These are phyloP conservation scores for Aspergillus viridinutans DNA, from an alignment of 2,329 filamentous ascomycete species.

Conservation along the genomic window DNA sequence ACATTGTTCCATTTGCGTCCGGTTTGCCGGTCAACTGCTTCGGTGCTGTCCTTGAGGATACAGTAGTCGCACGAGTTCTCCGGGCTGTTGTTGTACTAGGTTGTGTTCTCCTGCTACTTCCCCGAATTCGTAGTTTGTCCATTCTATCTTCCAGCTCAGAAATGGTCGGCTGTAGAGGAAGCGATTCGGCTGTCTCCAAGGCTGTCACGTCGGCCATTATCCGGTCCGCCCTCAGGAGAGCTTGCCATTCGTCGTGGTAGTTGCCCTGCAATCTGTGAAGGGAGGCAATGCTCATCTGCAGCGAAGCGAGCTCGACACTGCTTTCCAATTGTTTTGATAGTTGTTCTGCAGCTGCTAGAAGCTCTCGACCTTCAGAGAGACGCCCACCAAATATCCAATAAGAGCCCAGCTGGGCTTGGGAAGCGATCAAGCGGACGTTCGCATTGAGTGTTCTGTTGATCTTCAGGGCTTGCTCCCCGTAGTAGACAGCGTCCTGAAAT, in stretches of 20 bases:
- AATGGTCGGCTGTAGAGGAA: constrained; percentile 25
- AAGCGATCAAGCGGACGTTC: constrained; percentile 49
- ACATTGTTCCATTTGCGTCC: constrained; percentile 27
- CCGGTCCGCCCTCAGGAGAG: constrained; percentile 47
- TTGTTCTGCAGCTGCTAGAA: constrained; percentile 55
- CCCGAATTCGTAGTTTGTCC: constrained; percentile 37
- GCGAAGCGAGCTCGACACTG: constrained; percentile 51
- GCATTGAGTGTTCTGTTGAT: constrained; percentile 67
- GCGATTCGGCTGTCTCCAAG: constrained; percentile 26
- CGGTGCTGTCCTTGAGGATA: constrained; percentile 17
- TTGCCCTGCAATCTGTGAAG: constrained; percentile 47
- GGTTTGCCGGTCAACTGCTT: constrained; percentile 14
- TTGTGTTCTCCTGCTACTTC: constrained; percentile 21
- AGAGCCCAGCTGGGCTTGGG: constrained; percentile 44
- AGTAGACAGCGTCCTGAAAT: constrained; percentile 83
- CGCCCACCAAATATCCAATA: constrained; percentile 49
- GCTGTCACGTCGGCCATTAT: constrained; percentile 41
- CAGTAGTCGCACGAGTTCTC: constrained; percentile 29
- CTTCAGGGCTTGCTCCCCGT: constrained; percentile 76
- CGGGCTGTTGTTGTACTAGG: constrained; percentile 21
- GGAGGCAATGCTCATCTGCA: constrained; percentile 41
- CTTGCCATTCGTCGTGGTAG: constrained; percentile 45
- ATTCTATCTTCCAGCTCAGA: constrained; percentile 41
- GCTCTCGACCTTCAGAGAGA: constrained; percentile 50
- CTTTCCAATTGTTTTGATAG: constrained; percentile 49